A percentile compares a stretch with the other conserved stretches of the same genome.
Evolutionary conservation across 2,329 filamentous ascomycete species (phyloP).

Genomic region (Aspergillus sp.): DNA sequence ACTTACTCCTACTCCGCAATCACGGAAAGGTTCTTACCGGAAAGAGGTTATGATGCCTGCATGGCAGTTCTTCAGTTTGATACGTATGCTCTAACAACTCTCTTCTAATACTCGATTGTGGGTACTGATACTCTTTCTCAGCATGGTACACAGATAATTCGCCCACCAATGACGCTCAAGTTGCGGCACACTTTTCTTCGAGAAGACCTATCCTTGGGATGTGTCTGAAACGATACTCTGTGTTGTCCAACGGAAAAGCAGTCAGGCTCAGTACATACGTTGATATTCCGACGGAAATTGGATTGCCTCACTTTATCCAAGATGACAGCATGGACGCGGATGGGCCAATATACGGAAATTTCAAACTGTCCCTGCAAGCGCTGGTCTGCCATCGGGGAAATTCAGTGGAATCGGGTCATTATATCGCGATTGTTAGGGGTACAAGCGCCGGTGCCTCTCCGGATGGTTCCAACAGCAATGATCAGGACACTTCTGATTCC

Average conservation of each 20-base stretch:
- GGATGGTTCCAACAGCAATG: conserved; percentile 19
- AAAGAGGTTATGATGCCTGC: conserved; percentile 94
- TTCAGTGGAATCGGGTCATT: conserved; percentile 84
- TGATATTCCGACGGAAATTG: conserved; percentile 83
- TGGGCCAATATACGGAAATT: conserved; percentile 73
- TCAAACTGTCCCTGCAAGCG: conserved; percentile 87
- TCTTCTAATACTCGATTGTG: conserved; percentile 2
- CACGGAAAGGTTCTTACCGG: conserved; percentile 40
- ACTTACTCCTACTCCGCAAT: conserved; percentile 25
- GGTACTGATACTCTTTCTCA: conserved; percentile 39
- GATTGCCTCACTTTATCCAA: conserved; percentile 82
- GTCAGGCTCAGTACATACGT: conserved; percentile 74
- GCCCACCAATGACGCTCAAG: conserved; percentile 66
- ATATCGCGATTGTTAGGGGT: conserved; percentile 78
- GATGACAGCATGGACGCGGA: conserved; percentile 67
- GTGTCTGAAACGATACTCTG: conserved; percentile 84
- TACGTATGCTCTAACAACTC: conserved; percentile 58
- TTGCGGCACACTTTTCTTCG: conserved; percentile 81
- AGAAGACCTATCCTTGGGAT: conserved; percentile 83
- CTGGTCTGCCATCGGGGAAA: conserved; percentile 88
- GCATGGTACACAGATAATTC: conserved; percentile 78
- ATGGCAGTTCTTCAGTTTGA: conserved; percentile 94
- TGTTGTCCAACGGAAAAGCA: conserved; percentile 64
- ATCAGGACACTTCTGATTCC: conserved; percentile 50
- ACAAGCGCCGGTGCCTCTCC: conserved; percentile 43